Evolutionary conservation across 352 stramenopile genomes (phyloP).

Genomic region (Globisporangium apiculatum): DNA sequence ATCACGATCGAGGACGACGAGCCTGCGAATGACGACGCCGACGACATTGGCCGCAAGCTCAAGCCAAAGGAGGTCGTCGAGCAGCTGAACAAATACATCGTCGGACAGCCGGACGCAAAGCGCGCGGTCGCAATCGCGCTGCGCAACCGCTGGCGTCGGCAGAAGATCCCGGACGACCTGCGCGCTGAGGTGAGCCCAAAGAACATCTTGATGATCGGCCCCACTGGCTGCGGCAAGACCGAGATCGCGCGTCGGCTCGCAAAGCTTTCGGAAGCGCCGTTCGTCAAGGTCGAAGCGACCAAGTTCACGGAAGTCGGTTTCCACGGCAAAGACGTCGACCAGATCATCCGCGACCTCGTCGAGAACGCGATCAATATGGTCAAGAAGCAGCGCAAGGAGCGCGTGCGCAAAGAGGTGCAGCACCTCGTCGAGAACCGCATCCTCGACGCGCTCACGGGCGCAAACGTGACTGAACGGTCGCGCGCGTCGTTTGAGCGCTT

Average conservation of each 20-base stretch:
- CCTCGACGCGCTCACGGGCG: slow-evolving; percentile 91
- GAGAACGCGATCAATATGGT: slow-evolving; percentile 96
- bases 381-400: slow-evolving; percentile 93
- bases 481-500: slow-evolving; percentile 91
- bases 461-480: slow-evolving; percentile 73
- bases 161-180: slow-evolving; percentile 92
- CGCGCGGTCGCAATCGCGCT: slow-evolving; percentile 97
- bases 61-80: slow-evolving; percentile 92
- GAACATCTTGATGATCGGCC: slow-evolving; percentile 99
- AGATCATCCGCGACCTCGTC: slow-evolving; percentile 99
- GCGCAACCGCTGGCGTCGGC: slow-evolving; percentile 96
- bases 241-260: slow-evolving; percentile 97
- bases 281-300: slow-evolving; percentile 98
- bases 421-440: slow-evolving; percentile 93
- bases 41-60: slow-evolving; percentile 77
- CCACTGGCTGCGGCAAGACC: slow-evolving; percentile 97
- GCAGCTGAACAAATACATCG: slow-evolving; percentile 97
- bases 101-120: slow-evolving; percentile 97
- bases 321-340: slow-evolving; percentile 98
- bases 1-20: slow-evolving; percentile 21
- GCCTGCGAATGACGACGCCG: slow-evolving; percentile 16
- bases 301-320: slow-evolving; percentile 99
- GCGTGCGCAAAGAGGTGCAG: slow-evolving; percentile 89
- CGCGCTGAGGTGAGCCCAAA: slow-evolving; percentile 94
- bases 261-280: slow-evolving; percentile 95